phyloP scores from a whole-genome alignment of 306 rosid genomes.

The Medicago ruthenica region DNA sequence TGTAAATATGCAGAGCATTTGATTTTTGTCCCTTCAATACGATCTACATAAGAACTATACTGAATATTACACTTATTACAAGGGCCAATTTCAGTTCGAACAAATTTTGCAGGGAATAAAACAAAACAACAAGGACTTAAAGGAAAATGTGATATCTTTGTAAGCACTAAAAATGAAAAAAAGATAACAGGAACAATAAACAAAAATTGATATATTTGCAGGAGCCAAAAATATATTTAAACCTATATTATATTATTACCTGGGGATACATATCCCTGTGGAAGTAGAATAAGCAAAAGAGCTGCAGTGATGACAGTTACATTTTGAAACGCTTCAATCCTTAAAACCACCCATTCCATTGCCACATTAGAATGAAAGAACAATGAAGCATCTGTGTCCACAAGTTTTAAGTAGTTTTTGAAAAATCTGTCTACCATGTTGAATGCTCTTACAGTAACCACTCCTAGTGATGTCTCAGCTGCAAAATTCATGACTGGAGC shows the following conservation, averaged over 20 bases:
- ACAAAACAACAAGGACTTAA: too few relatives aligned
- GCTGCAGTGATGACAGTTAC: neutral
- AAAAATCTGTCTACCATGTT: neutral
- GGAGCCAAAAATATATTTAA: too few relatives aligned
- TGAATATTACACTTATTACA: too few relatives aligned
- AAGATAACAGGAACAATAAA: too few relatives aligned
- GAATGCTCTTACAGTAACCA: neutral
- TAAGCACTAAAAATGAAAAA: too few relatives aligned
- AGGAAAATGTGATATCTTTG: too few relatives aligned
- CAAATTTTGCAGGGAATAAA: too few relatives aligned
- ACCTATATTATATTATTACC: neutral
- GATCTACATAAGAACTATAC: too few relatives aligned
- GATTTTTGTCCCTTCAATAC: too few relatives aligned
- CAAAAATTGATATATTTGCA: too few relatives aligned
- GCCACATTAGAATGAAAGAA: neutral
- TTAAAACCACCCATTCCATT: neutral
- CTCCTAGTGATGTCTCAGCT: neutral
- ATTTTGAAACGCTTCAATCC: constrained; percentile 1
- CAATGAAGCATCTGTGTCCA: neutral
- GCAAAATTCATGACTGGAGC: neutral
- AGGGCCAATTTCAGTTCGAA: too few relatives aligned
- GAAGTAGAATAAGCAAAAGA: neutral
- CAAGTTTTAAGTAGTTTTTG: neutral
- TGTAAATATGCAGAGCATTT: too few relatives aligned
- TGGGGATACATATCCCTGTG: neutral